These are phyloP conservation scores for Cornus kousa DNA, from an alignment of 148 eudicot species.

Conservation along the genomic window DNA sequence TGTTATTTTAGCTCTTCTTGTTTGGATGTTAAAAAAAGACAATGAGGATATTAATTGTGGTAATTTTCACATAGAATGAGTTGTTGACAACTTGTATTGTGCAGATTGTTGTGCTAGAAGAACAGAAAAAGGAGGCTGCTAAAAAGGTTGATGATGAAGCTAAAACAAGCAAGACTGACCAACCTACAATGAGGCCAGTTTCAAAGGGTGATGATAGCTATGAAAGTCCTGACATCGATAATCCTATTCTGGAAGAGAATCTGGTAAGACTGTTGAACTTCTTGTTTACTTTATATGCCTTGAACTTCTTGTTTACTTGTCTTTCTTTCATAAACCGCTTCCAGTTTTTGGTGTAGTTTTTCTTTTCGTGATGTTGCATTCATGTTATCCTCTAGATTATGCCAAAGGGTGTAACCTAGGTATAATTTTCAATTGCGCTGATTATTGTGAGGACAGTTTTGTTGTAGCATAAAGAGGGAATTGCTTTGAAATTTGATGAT, in stretches of 20 bases:
- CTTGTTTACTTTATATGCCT: not conserved
- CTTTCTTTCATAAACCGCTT: too few species aligned
- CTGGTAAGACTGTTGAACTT: conserved; percentile 14
- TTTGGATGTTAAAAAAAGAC: not conserved
- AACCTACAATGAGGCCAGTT: not conserved
- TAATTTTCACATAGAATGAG: not conserved
- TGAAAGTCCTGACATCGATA: conserved; percentile 1
- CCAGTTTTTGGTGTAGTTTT: not conserved
- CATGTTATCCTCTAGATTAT: not conserved
- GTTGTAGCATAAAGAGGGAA: not conserved
- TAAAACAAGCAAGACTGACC: not conserved
- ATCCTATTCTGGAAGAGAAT: conserved; percentile 10
- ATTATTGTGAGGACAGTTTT: not conserved
- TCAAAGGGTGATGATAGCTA: conserved; percentile 3
- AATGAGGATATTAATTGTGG: too few species aligned
- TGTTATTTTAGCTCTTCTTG: not conserved
- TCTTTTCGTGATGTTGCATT: not conserved
- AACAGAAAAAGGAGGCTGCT: conserved; percentile 14
- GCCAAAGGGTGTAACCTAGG: not conserved
- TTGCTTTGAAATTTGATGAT: not conserved
- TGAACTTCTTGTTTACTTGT: not conserved
- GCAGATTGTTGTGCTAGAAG: conserved; percentile 28
- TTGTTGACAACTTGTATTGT: not conserved
- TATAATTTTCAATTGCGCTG: not conserved
- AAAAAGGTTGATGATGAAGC: conserved; percentile 15